phyloP scores from a whole-genome alignment of 2,329 filamentous ascomycete species.

The Aspergillus sp. region DNA sequence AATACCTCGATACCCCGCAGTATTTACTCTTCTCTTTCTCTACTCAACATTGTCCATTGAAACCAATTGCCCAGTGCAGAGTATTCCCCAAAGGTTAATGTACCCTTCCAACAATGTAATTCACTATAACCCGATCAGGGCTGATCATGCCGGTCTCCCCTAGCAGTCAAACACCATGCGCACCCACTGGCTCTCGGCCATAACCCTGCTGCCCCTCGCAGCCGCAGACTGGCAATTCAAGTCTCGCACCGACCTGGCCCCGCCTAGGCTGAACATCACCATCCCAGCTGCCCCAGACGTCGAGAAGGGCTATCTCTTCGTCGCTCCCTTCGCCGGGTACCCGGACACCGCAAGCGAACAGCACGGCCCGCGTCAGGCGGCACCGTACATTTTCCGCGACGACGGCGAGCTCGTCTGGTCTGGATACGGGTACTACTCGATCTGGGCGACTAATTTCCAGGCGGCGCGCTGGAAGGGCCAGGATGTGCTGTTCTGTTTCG shows the following conservation, averaged over 20 bases:
- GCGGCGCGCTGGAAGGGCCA: constrained; percentile 50
- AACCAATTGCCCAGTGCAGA: constrained; percentile 8
- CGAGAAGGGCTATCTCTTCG: constrained; percentile 40
- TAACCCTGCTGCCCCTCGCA: constrained; percentile 17
- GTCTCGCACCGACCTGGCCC: constrained; percentile 49
- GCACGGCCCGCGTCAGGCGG: constrained; percentile 49
- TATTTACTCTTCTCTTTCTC: neutral
- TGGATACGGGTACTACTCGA: constrained; percentile 53
- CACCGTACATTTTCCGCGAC: constrained; percentile 57
- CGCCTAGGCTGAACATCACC: constrained; percentile 43
- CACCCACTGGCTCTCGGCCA: constrained; percentile 4
- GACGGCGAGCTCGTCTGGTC: constrained; percentile 60
- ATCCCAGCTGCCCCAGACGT: constrained; percentile 36
- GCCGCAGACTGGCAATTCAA: constrained; percentile 50
- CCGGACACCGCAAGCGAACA: constrained; percentile 14
- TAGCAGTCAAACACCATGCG: constrained; percentile 6
- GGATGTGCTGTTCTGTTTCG: constrained; percentile 55
- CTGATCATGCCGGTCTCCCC: constrained; percentile 7
- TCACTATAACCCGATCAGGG: neutral
- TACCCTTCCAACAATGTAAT: constrained; percentile 7
- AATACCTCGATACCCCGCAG: neutral
- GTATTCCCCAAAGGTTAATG: constrained; percentile 13
- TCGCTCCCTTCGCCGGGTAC: constrained; percentile 38
- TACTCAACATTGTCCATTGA: neutral
- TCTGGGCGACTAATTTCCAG: constrained; percentile 57